Evolutionary conservation across 2,329 filamentous ascomycete species (phyloP), one percentile per base, ranked within the genome.

Genomic region (Torrubiella hemipterigena): DNA sequence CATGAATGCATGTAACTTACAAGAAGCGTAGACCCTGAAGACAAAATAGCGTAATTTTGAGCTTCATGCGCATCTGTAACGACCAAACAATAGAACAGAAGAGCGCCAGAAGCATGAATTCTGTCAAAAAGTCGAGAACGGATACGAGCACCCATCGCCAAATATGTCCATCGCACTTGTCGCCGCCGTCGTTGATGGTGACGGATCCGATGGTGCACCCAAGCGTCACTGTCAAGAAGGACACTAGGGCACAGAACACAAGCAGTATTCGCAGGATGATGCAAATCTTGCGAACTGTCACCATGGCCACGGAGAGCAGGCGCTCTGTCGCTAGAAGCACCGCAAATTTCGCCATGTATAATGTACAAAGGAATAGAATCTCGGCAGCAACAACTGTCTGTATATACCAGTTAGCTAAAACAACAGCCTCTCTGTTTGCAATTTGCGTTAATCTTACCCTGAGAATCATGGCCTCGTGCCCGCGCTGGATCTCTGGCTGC

Each of bases 331-430:
- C 38, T 5, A 40, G 33, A 4, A 35, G 29, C n/a, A 42, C 31
- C n/a, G 41, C 39, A 23, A 40, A 42, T 19, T 43, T 43, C 8
- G 41, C 30, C 6, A 42, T 34, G 14, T 30, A 26, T 5, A 43
- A 22, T 17, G 32, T 32, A 14, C 38, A 26, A 12, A 42, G 19
- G 7, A 33, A 36, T 12, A 41, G 12, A 10, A 33, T 9, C 12
- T 42, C 30, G 7, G 38, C 30, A 4, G 38, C 33, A n/a, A 40
- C 27, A 13, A 38, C 30, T 4, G 29, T 25, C 34, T 35, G 7
- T n/a, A n/a, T n/a, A n/a, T n/a, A n/a, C n/a, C 12, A 11, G 3
- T 17, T 14, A 17, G 8, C 4, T 12, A 10, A 11, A 20, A 3
- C 11, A 20, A 29, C 21, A 29, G 26, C n/a, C 14, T 32, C 6